These are phyloP conservation scores for Phytophthora pluvialis DNA, from an alignment of 352 stramenopile genomes.

Conservation along the genomic window DNA sequence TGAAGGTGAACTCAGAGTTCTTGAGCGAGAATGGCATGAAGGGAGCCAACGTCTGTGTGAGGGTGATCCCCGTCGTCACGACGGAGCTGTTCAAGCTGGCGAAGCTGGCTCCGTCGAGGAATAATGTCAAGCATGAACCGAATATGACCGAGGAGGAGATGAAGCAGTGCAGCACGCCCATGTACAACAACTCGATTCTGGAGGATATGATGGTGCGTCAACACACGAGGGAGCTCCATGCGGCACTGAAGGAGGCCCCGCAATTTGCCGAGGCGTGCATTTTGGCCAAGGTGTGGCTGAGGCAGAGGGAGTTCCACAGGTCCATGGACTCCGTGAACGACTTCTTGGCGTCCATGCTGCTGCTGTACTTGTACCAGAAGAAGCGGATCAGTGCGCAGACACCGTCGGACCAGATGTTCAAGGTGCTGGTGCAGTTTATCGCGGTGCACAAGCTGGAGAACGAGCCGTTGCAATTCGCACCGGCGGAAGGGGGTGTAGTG, in stretches of 20 bases:
- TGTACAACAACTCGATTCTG: conserved; percentile 93
- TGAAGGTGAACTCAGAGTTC: conserved; percentile 53
- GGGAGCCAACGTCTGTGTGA: conserved; percentile 56
- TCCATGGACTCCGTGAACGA: conserved; percentile 80
- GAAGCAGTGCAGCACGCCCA: conserved; percentile 73
- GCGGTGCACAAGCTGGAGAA: conserved; percentile 68
- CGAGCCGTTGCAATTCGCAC: conserved; percentile 73
- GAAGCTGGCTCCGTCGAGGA: conserved; percentile 80
- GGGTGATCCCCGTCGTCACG: conserved; percentile 76
- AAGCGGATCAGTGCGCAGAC: conserved; percentile 76
- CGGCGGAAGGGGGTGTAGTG: conserved; percentile 56
- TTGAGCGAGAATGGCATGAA: conserved; percentile 60
- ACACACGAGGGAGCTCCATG: conserved; percentile 86
- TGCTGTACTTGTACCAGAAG: conserved; percentile 84
- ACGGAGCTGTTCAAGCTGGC: conserved; percentile 79
- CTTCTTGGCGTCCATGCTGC: conserved; percentile 85
- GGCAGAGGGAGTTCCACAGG: conserved; percentile 83
- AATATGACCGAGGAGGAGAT: conserved; percentile 78
- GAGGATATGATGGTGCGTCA: conserved; percentile 89
- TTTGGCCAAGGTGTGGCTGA: conserved; percentile 89
- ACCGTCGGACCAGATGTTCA: conserved; percentile 86
- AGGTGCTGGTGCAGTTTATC: conserved; percentile 86
- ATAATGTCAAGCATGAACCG: conserved; percentile 86
- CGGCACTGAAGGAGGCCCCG: conserved; percentile 60
- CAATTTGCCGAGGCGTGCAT: conserved; percentile 83